phyloP scores from a whole-genome alignment of 208 protist genomes.

The Angomonas desouzai region DNA sequence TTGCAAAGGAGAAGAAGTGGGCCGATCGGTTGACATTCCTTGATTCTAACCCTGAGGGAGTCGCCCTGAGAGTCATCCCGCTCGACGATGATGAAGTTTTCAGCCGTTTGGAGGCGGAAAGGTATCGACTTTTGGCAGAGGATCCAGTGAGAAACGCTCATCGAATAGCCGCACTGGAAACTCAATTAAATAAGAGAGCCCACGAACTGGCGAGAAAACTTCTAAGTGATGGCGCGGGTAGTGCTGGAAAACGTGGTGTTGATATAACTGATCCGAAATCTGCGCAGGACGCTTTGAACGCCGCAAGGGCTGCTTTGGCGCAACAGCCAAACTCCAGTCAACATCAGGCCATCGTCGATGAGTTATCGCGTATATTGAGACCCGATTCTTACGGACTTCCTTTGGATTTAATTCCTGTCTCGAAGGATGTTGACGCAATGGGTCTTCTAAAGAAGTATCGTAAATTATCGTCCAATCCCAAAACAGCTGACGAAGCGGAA shows the following conservation, averaged over 20 bases:
- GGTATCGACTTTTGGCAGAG: constrained; percentile 11
- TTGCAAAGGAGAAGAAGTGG: constrained; percentile 31
- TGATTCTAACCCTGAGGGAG: constrained; percentile 63
- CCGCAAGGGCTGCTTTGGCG: background rate
- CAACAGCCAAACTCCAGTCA: constrained; percentile 8
- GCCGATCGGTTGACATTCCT: constrained; percentile 32
- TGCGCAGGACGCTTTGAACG: background rate
- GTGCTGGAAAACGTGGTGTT: background rate
- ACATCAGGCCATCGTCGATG: background rate
- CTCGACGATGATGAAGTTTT: constrained; percentile 42
- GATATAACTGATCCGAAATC: background rate
- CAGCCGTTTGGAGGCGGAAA: constrained; percentile 19
- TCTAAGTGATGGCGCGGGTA: background rate
- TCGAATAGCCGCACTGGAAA: constrained; percentile 14
- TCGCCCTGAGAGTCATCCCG: constrained; percentile 48
- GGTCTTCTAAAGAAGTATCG: constrained; percentile 18
- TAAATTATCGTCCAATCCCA: constrained; percentile 11
- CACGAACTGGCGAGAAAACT: constrained; percentile 20
- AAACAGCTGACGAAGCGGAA: constrained; percentile 13
- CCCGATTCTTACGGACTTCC: constrained; percentile 27
- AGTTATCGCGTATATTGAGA: constrained; percentile 16
- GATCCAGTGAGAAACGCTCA: constrained; percentile 4
- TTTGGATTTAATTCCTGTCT: constrained; percentile 26
- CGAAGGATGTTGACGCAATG: constrained; percentile 16
- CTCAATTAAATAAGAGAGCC: constrained; percentile 16